A percentile compares a stretch with the other conserved stretches of the same genome.
These are phyloP conservation scores for Chaetomium tenue DNA, from an alignment of 495 filamentous ascomycete genomes.

Conservation along the genomic window DNA sequence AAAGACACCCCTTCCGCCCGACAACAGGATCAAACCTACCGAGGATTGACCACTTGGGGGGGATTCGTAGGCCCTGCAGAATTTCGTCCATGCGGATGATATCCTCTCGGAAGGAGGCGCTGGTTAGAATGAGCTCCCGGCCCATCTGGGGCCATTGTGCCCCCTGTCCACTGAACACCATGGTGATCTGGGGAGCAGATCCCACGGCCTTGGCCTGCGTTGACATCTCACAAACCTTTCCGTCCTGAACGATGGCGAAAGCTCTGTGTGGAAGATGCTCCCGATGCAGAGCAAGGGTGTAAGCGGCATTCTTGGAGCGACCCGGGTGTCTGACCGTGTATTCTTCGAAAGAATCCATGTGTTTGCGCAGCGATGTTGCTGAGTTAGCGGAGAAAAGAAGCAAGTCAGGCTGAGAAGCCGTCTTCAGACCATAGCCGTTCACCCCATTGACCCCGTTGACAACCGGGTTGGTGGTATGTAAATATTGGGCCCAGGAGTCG, in stretches of 20 bases:
- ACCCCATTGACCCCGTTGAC: neutral
- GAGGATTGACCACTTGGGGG: neutral
- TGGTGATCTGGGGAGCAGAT: neutral
- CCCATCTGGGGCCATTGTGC: conserved; percentile 8
- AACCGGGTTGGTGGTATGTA: too few species aligned
- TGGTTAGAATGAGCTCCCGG: neutral
- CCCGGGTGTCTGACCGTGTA: neutral
- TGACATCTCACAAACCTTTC: conserved; percentile 27
- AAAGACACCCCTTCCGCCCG: too few species aligned
- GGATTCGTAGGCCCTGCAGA: neutral
- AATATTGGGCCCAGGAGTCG: neutral
- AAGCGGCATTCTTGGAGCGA: conserved; percentile 26
- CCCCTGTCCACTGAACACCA: conserved; percentile 10
- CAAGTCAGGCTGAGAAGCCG: neutral
- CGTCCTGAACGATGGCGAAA: conserved; percentile 34
- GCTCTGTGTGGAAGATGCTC: conserved; percentile 28
- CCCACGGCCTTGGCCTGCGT: neutral
- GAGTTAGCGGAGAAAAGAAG: conserved; percentile 17
- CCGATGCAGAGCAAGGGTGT: conserved; percentile 39
- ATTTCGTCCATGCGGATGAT: conserved; percentile 22
- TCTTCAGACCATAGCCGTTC: neutral
- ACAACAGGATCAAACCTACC: neutral
- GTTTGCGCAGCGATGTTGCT: neutral
- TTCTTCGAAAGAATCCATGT: neutral
- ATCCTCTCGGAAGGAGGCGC: conserved; percentile 22